A percentile compares a stretch with the other conserved stretches of the same genome.
Conservation (phyloP, 1,284 basidiomycete genomes). For the Naganishia sp. region DNA sequence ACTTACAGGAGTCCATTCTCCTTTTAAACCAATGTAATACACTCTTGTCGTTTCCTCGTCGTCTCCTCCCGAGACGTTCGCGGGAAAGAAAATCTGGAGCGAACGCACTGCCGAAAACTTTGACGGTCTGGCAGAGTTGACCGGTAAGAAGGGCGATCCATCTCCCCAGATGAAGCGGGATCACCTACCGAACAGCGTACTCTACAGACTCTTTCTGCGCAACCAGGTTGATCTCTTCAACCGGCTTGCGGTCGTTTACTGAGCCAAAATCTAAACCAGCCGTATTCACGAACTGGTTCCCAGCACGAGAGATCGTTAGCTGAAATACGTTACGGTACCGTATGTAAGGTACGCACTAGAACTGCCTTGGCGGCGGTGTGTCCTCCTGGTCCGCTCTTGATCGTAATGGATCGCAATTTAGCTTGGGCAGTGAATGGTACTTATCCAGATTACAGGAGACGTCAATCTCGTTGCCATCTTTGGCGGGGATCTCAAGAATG, state of each 20-base stretch:
- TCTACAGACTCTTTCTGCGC: conserved; percentile 46
- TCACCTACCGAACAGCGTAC: conserved; percentile 51
- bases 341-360: conserved; percentile 27
- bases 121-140: conserved; percentile 42
- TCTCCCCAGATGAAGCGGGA: conserved; percentile 2
- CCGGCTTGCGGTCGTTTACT: conserved; percentile 42
- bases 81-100: conserved; percentile 50
- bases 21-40: conserved; percentile 51
- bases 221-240: conserved; percentile 47
- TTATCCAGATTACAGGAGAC: conserved; percentile 17
- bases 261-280: conserved; percentile 52
- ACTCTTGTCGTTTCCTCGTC: conserved; percentile 50
- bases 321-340: neutral
- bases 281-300: conserved; percentile 44
- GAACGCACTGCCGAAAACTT: conserved; percentile 50
- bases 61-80: conserved; percentile 49
- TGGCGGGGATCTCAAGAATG: neutral
- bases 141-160: neutral
- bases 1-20: conserved; percentile 49
- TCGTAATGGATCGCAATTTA: conserved; percentile 50
- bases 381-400: conserved; percentile 50
- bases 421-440: conserved; percentile 53
- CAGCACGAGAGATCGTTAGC: neutral
- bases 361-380: conserved; percentile 45
- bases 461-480: neutral